A percentile compares a stretch with the other conserved stretches of the same genome.
These are phyloP conservation scores for Rosa rugosa DNA, from an alignment of 306 rosid species.

Conservation along the genomic window DNA sequence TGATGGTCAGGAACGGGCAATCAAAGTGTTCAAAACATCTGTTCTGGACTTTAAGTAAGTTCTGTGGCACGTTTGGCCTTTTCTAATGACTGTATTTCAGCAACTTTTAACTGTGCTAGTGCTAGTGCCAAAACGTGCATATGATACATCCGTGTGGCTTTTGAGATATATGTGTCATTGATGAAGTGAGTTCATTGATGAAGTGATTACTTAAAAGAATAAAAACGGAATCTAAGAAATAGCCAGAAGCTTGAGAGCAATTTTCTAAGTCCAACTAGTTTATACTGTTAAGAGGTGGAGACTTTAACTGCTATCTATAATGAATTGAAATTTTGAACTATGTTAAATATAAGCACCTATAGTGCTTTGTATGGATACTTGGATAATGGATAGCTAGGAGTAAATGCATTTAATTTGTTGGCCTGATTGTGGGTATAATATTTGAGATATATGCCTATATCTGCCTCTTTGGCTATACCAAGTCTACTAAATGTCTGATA, in stretches of 20 bases:
- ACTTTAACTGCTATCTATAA: neutral
- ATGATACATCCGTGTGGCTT: neutral
- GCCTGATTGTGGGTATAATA: neutral
- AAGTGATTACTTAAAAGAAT: too few relatives aligned
- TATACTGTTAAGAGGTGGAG: neutral
- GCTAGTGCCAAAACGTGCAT: neutral
- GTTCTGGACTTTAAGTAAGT: conserved; percentile 80
- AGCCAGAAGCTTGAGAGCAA: neutral
- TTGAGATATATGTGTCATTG: neutral
- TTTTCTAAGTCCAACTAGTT: neutral
- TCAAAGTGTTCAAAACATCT: conserved; percentile 84
- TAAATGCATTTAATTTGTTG: neutral
- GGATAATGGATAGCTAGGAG: neutral
- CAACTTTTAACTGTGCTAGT: neutral
- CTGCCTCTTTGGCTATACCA: neutral
- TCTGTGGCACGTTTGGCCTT: conserved; percentile 12
- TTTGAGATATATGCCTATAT: neutral
- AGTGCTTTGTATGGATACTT: conserved; percentile 16
- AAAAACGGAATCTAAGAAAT: neutral
- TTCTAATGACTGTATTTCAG: neutral
- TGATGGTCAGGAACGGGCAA: conserved; percentile 76
- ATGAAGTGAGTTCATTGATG: too few relatives aligned
- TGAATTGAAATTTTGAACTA: conserved; percentile 13
- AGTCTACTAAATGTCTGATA: conserved; percentile 10
- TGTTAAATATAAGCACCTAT: conserved; percentile 8